Evolutionary conservation across 192 early-diverging fungal species (phyloP), one percentile per base, ranked within the genome.

Genomic region (Funneliformis geosporum): DNA sequence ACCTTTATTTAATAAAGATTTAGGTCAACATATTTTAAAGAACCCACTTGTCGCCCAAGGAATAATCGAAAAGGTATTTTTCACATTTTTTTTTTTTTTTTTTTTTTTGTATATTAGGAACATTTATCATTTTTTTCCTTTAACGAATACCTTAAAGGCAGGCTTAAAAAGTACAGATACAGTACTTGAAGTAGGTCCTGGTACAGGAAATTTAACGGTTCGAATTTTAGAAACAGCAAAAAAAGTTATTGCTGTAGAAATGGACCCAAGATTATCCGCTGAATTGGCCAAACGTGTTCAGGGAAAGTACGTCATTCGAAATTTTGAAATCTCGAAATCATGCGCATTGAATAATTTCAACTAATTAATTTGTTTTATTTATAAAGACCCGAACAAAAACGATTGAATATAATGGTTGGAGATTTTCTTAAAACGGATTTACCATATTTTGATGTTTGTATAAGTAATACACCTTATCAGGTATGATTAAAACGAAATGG

Each of bases 21-120:
- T 98, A 25, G 97, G 97, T 78, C 97, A 99, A 86, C 98, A 99
- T 81, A 99, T 99, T 82, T 87, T 99, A 59, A 98, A 97, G 84
- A 99, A 99, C 86, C 98, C 98, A 50, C 86, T 99, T 23, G 95
- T 99, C 3, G 96, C 96, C 60, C 92, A 96, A 83, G 93, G 94
- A 40, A 99, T 99, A 80, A 93, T 99, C 25, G 98, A 98, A 79
- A 99, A 98, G 89, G 97, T 95, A 86, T 43, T 66, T n/a, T n/a
- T n/a, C 80, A 43, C 85, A 84, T 83, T 59, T 4, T 73, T 21
- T 11, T 28, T 7, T 14, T 11, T 2, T 74, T 21, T n/a, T 60
- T 8, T 18, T 21, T 60, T 27, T 62, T 27, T 55, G 11, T 64
- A 55, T 47, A 27, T 16, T 38, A 47, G 9, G 18, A 12, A 70